Conservation (phyloP, 306 rosid species). For the Prunus mira region DNA sequence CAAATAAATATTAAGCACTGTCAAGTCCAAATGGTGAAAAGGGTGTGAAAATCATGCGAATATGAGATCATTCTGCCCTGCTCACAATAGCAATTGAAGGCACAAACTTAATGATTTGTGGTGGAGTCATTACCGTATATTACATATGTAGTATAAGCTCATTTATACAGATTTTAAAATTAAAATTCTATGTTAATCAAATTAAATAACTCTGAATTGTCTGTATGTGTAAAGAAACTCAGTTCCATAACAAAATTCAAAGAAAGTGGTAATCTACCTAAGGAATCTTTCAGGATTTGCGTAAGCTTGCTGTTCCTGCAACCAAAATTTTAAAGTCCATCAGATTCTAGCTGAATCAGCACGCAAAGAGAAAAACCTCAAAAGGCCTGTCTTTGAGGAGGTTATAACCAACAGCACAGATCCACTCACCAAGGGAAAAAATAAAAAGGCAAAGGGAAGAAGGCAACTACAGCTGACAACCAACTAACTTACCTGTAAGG, state of each 20-base stretch:
- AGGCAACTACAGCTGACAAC: conserved; percentile 21
- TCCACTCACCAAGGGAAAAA: background rate
- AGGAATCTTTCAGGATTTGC: conserved; percentile 87
- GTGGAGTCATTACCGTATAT: background rate
- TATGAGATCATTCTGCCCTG: background rate
- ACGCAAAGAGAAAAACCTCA: conserved; percentile 22
- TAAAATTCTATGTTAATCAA: background rate
- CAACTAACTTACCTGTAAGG: conserved; percentile 77
- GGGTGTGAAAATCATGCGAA: background rate
- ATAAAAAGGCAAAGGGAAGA: conserved; percentile 8
- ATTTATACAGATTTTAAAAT: too few relatives aligned
- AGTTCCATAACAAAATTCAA: conserved; percentile 3
- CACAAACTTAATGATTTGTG: background rate
- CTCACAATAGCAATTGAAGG: background rate
- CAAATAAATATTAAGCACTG: conserved; percentile 9
- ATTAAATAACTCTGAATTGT: background rate
- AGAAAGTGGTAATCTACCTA: conserved; percentile 51
- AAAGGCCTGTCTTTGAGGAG: background rate
- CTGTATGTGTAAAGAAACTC: background rate
- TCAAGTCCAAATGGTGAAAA: background rate
- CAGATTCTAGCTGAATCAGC: conserved; percentile 26
- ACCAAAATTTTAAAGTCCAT: conserved; percentile 26
- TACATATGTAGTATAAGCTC: background rate
- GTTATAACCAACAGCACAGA: too few relatives aligned
- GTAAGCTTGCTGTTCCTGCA: conserved; percentile 99